Evolutionary conservation across 163 green algal genomes (phyloP).

Genomic region (Scenedesmus sp.): DNA sequence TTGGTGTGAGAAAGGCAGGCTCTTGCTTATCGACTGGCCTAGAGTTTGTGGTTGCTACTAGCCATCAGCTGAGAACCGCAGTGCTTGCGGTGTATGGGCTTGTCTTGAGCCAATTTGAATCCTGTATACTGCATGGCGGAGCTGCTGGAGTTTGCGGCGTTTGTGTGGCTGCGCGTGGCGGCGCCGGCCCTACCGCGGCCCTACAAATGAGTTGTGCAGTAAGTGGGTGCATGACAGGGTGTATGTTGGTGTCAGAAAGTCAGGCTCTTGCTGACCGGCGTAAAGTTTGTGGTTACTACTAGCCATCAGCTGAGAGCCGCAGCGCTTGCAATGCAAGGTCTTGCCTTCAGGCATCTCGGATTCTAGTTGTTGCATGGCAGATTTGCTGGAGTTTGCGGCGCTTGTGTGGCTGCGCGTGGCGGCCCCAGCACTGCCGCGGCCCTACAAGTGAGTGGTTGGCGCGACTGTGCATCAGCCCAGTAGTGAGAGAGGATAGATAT

Average conservation of each 20-base stretch:
- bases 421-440: conserved; percentile 66
- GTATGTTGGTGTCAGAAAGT: too few species aligned
- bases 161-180: conserved; percentile 85
- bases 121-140: conserved; percentile 98
- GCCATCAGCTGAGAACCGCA: too few species aligned
- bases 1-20: too few species aligned
- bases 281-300: background rate
- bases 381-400: conserved; percentile 96
- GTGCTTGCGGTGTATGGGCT: too few species aligned
- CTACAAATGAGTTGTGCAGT: conserved; percentile 62
- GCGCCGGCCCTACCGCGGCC: conserved; percentile 68
- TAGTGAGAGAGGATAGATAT: too few species aligned
- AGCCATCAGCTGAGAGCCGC: too few species aligned
- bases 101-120: too few species aligned
- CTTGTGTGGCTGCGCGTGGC: conserved; percentile 88
- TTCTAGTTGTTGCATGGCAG: conserved; percentile 94
- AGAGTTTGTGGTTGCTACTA: too few species aligned
- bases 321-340: conserved; percentile 76
- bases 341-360: conserved; percentile 89
- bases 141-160: conserved; percentile 97
- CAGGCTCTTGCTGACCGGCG: background rate
- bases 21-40: too few species aligned
- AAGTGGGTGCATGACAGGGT: too few species aligned
- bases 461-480: background rate
- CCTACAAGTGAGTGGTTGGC: conserved; percentile 64